These are phyloP conservation scores for Leccinum subrobustum DNA, from an alignment of 1,284 basidiomycete genomes.

Conservation along the genomic window DNA sequence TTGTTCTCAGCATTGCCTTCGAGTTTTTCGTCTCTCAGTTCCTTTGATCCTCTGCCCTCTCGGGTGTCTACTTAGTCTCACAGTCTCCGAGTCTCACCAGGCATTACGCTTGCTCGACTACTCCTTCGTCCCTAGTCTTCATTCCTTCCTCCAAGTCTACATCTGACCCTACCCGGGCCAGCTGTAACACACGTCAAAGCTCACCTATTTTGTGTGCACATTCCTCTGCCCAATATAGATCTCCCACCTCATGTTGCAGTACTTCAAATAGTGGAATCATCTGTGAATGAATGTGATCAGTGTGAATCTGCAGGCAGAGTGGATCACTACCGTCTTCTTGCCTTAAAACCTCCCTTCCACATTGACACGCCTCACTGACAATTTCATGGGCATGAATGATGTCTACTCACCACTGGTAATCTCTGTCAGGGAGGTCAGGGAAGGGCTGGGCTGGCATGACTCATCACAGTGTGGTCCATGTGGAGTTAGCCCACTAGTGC, in stretches of 20 bases:
- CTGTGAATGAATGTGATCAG: constrained; percentile 10
- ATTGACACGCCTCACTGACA: constrained; percentile 5
- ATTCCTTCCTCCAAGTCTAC: too few relatives aligned
- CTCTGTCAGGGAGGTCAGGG: not conserved
- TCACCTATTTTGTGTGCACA: not conserved
- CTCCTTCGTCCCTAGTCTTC: too few relatives aligned
- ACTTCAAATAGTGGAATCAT: constrained; percentile 15
- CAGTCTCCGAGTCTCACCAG: too few relatives aligned
- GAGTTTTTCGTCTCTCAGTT: too few relatives aligned
- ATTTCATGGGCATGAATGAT: constrained; percentile 10
- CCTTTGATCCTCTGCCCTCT: too few relatives aligned
- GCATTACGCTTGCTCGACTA: too few relatives aligned
- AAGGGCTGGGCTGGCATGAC: not conserved
- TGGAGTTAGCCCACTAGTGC: too few relatives aligned
- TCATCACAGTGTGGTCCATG: too few relatives aligned
- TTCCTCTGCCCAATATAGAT: not conserved
- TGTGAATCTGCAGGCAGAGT: constrained; percentile 8
- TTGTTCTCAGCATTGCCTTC: too few relatives aligned
- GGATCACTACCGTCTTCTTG: constrained; percentile 14
- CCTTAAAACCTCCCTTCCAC: constrained; percentile 2
- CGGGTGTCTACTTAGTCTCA: too few relatives aligned
- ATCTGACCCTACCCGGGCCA: too few relatives aligned
- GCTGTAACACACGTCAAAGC: not conserved
- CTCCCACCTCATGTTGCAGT: constrained; percentile 9
- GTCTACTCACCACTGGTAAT: not conserved